Conservation (phyloP, 1,284 basidiomycete species). For the Phlebopus sp. region DNA sequence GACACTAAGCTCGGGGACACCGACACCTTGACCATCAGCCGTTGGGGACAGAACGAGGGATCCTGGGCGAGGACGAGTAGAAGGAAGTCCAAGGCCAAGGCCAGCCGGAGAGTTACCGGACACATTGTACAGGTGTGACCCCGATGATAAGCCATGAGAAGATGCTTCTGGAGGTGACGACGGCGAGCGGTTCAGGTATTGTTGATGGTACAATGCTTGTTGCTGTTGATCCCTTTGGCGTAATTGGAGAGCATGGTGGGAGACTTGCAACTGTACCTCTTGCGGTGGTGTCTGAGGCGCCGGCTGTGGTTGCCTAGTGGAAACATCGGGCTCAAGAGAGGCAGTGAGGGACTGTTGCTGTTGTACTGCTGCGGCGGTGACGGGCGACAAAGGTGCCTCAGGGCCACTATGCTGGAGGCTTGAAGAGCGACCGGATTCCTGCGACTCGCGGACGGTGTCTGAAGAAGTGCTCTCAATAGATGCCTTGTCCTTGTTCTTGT, state of each 20-base stretch:
- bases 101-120: constrained; percentile 35
- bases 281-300: constrained; percentile 39
- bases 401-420: constrained; percentile 32
- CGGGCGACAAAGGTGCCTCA: constrained; percentile 39
- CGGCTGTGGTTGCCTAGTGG: constrained; percentile 27
- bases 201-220: constrained; percentile 77
- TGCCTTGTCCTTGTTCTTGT: constrained; percentile 71
- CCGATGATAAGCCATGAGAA: constrained; percentile 66
- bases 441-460: constrained; percentile 37
- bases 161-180: constrained; percentile 71
- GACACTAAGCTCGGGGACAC: constrained; percentile 86
- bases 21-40: constrained; percentile 57
- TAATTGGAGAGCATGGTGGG: constrained; percentile 59
- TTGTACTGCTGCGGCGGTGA: constrained; percentile 49
- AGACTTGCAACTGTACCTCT: constrained; percentile 23
- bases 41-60: constrained; percentile 65
- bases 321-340: constrained; percentile 24
- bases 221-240: constrained; percentile 87
- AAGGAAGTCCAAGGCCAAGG: constrained; percentile 50
- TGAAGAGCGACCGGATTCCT: constrained; percentile 42
- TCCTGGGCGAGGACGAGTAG: constrained; percentile 60
- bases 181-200: constrained; percentile 82
- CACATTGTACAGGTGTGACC: constrained; percentile 41
- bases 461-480: constrained; percentile 47
- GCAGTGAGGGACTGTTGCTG: constrained; percentile 45